Evolutionary conservation across 306 rosid species (phyloP).

Genomic region (Vachellia collinsii): DNA sequence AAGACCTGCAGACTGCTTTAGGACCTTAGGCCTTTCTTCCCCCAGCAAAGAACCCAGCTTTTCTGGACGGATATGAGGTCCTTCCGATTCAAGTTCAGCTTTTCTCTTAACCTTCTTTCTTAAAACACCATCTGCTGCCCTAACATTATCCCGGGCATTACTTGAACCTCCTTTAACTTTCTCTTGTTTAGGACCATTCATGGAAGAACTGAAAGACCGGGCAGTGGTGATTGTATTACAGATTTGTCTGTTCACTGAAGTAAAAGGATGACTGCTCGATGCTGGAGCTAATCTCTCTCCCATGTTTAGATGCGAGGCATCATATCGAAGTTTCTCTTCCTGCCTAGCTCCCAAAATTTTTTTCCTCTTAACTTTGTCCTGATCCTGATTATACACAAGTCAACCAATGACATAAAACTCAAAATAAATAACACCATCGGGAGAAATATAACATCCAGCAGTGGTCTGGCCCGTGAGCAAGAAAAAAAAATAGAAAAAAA

Average conservation of each 20-base stretch:
- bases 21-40: constrained; percentile 67
- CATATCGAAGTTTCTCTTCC: constrained; percentile 63
- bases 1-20: constrained; percentile 60
- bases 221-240: constrained; percentile 46
- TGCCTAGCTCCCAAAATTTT: constrained; percentile 61
- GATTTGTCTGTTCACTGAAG: constrained; percentile 53
- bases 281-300: constrained; percentile 66
- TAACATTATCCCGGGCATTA: constrained; percentile 58
- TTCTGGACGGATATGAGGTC: constrained; percentile 59
- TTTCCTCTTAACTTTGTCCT: constrained; percentile 80
- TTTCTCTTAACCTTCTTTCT: constrained; percentile 79
- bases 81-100: constrained; percentile 69
- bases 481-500: not conserved
- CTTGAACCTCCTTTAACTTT: constrained; percentile 70
- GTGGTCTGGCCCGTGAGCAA: not conserved
- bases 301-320: constrained; percentile 56
- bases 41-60: constrained; percentile 58
- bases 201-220: constrained; percentile 58
- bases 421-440: not conserved
- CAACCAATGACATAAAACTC: constrained; percentile 22
- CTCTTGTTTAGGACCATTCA: constrained; percentile 66
- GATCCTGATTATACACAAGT: constrained; percentile 55
- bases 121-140: constrained; percentile 62
- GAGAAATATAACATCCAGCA: constrained; percentile 27
- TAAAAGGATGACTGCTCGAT: constrained; percentile 51